Conservation (phyloP, 495 filamentous ascomycete genomes). For the Aspergillus homomorphus region DNA sequence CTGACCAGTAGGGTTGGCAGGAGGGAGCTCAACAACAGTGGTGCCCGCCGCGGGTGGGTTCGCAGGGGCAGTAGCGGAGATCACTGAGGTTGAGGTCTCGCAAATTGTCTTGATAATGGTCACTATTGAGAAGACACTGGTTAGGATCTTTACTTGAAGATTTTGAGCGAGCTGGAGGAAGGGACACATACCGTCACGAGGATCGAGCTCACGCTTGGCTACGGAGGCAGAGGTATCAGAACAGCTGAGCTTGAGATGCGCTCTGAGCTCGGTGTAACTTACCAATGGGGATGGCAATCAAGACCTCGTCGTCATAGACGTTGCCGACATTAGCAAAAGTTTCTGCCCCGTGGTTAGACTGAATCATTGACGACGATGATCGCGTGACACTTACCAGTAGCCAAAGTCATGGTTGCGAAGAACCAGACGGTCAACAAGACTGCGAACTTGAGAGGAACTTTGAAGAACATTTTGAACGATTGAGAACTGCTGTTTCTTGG, state of each 20-base stretch:
- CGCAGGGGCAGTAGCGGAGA: neutral
- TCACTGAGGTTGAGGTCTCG: conserved; percentile 13
- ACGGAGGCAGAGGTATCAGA: conserved; percentile 1
- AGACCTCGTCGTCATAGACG: neutral
- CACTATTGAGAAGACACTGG: conserved; percentile 5
- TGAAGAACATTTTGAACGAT: neutral
- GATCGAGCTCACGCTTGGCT: conserved; percentile 1
- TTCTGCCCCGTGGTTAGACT: conserved; percentile 3
- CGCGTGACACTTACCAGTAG: conserved; percentile 13
- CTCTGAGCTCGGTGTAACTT: neutral
- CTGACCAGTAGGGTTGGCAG: neutral
- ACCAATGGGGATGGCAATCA: conserved; percentile 3
- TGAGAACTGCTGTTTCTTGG: neutral
- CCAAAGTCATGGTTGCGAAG: conserved; percentile 3
- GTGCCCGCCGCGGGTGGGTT: neutral
- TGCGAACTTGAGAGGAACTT: conserved; percentile 8
- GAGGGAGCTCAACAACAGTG: neutral
- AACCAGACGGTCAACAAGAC: conserved; percentile 16
- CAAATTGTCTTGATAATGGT: conserved; percentile 25
- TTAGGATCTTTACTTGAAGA: neutral
- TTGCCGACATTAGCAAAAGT: neutral
- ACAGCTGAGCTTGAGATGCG: neutral
- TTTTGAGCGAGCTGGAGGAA: neutral
- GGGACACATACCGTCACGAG: conserved; percentile 14
- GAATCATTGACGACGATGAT: neutral